Evolutionary conservation across 2,329 filamentous ascomycete genomes (phyloP).

Genomic region (Venturia asperata): DNA sequence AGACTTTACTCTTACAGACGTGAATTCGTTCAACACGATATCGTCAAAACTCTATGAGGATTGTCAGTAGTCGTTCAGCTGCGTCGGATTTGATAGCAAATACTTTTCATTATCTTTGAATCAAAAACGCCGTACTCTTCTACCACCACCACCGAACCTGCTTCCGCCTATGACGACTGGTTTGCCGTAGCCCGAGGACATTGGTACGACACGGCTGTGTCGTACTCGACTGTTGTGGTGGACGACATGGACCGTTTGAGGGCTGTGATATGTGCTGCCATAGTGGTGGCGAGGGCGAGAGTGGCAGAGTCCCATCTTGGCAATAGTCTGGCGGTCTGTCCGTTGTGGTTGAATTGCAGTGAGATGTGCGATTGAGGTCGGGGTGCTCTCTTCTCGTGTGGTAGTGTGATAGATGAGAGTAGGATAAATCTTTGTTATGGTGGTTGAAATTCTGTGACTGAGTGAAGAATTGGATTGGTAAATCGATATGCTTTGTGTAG

Average conservation of each 20-base stretch:
- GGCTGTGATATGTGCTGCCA: not conserved
- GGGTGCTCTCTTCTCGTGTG: not conserved
- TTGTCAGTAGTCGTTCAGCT: too few species aligned
- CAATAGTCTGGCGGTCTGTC: not conserved
- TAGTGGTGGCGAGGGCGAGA: not conserved
- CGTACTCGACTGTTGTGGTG: not conserved
- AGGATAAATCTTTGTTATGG: too few species aligned
- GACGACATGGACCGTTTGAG: not conserved
- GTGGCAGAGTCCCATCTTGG: not conserved
- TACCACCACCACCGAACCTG: not conserved
- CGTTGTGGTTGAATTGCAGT: not conserved
- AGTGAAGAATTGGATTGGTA: not conserved
- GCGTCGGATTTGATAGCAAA: too few species aligned
- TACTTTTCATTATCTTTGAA: too few species aligned
- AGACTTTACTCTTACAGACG: slow-evolving; percentile 21
- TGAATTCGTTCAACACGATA: too few species aligned
- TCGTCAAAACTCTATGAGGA: not conserved
- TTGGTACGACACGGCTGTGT: not conserved
- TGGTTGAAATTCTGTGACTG: not conserved
- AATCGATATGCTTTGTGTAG: too few species aligned
- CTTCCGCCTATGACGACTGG: too few species aligned
- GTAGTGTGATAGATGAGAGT: too few species aligned
- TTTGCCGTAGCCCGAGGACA: not conserved
- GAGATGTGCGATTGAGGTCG: not conserved
- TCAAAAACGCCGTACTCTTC: too few species aligned